Base-by-base conservation (phyloP, 352 stramenopile species). In the Hyaloperonospora brassicae region DNA sequence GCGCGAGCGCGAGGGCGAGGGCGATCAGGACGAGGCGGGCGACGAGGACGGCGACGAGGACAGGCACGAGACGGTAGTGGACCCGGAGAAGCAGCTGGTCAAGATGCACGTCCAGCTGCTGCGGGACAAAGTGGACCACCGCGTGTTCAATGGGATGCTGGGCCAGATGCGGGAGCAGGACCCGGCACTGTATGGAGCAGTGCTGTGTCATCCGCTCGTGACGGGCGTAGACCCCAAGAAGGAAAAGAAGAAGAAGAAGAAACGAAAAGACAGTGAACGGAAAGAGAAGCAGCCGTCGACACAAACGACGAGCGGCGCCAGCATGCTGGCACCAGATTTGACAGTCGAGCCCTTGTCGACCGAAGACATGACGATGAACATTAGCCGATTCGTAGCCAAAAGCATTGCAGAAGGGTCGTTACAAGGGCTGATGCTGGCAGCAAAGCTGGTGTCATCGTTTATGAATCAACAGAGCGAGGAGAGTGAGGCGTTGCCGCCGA, bases 191-290 rank as follows among this genome's bases (percentile, higher is more conserved):
- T 93, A 94, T 22, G 83, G 81, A 4, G 84, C 86, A 6, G 86
- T 94, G 22, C 40, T 95, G 50, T 92, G 83, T 41, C 82, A 95
- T 30, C 84, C 84, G 14, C 70, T 95, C 27, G 55, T 95, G 13
- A 85, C 82, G 13, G 86, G 83, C 4, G 66, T 85, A 41, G 84
- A 90, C 27, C 69, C 73, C 2, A 88, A 80, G 60, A 86, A 81
- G 41, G 80, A 93, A 54, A 87, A 89, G 57, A 76, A 82, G 34
- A 87, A 89, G 60, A 89, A 90, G 50, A 92, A 91, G 66, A 89
- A 86, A 52, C 68, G 82, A 17, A 90, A 93, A 62, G 84, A 91
- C 17, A 61, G 81, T 25, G 76, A 89, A n/a, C 72, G 73, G 42
- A 90, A 89, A 56, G 77, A 89, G 12, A 89, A 86, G 38, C 61